Evolutionary conservation across 352 stramenopile species (phyloP).

Genomic region (Aphanomyces stellatus): DNA sequence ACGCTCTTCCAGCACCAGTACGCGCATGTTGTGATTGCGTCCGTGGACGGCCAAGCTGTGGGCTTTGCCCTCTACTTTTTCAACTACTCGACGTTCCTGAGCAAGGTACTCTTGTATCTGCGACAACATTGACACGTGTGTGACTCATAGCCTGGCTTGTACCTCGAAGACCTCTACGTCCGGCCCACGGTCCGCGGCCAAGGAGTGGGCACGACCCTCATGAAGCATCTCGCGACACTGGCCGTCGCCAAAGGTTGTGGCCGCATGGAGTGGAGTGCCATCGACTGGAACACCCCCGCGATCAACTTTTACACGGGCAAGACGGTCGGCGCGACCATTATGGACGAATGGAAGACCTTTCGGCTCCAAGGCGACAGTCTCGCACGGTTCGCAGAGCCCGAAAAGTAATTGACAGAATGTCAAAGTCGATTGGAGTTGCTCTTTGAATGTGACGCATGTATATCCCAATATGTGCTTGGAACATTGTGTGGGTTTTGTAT

Average conservation of each 20-base stretch:
- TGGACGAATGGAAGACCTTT: conserved; percentile 1
- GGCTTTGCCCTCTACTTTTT: conserved; percentile 4
- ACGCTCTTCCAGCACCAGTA: background rate
- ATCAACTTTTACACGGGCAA: conserved; percentile 9
- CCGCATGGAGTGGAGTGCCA: background rate
- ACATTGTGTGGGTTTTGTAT: no score
- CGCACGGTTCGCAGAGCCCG: background rate
- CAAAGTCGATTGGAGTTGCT: no score
- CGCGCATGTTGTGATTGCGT: background rate
- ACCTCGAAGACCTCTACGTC: conserved; percentile 8
- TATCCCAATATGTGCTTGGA: no score
- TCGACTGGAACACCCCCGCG: conserved; percentile 2
- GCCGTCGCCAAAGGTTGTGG: background rate
- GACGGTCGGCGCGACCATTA: background rate
- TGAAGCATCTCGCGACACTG: background rate
- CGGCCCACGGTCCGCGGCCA: background rate
- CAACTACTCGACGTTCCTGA: conserved; percentile 6
- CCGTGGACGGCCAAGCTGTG: background rate
- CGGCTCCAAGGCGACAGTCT: conserved; percentile 1
- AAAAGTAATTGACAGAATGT: no score
- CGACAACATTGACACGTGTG: background rate
- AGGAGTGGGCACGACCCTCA: conserved; percentile 1
- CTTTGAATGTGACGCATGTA: no score
- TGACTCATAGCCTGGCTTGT: conserved; percentile 1
- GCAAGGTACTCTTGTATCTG: background rate